phyloP scores from a whole-genome alignment of 1,139 yeast species.

The Blastobotrys niveus region DNA sequence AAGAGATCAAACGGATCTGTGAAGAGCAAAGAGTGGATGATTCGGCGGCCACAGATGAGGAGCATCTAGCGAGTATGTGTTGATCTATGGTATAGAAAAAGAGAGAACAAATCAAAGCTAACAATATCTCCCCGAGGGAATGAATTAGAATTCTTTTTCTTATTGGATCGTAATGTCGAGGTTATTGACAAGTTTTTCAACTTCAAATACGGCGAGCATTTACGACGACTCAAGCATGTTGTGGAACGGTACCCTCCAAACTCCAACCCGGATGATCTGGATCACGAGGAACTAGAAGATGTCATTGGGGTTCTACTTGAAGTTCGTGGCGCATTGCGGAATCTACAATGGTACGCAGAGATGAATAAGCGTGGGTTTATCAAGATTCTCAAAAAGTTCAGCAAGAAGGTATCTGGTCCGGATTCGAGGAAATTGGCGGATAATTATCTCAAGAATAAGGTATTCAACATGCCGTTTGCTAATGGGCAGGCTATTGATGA shows the following conservation, averaged over 20 bases:
- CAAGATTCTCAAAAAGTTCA: slow-evolving; percentile 84
- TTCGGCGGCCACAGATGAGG: slow-evolving; percentile 20
- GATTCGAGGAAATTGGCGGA: slow-evolving; percentile 75
- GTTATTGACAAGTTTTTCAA: slow-evolving; percentile 75
- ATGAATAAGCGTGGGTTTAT: slow-evolving; percentile 85
- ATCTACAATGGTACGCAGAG: slow-evolving; percentile 86
- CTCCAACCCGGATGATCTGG: slow-evolving; percentile 29
- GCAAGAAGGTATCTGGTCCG: too few relatives aligned
- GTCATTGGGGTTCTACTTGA: slow-evolving; percentile 70
- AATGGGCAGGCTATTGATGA: slow-evolving; percentile 50
- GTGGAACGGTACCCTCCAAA: slow-evolving; percentile 30
- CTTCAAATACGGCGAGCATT: slow-evolving; percentile 65
- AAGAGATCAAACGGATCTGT: slow-evolving; percentile 57
- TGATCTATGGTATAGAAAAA: too few relatives aligned
- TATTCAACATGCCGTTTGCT: slow-evolving; percentile 73
- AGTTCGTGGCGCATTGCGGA: slow-evolving; percentile 69
- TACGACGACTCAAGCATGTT: slow-evolving; percentile 51
- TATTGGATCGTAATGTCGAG: slow-evolving; percentile 76
- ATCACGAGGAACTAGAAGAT: slow-evolving; percentile 73
- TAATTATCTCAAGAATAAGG: slow-evolving; percentile 61
- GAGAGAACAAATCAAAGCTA: not conserved
- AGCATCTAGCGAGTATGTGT: slow-evolving; percentile 28
- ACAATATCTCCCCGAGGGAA: not conserved
- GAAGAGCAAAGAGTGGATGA: slow-evolving; percentile 18
- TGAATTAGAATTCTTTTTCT: slow-evolving; percentile 63